Base-by-base conservation (phyloP, 1,139 yeast genomes). In the Sugiyamaella xylanicola region DNA sequence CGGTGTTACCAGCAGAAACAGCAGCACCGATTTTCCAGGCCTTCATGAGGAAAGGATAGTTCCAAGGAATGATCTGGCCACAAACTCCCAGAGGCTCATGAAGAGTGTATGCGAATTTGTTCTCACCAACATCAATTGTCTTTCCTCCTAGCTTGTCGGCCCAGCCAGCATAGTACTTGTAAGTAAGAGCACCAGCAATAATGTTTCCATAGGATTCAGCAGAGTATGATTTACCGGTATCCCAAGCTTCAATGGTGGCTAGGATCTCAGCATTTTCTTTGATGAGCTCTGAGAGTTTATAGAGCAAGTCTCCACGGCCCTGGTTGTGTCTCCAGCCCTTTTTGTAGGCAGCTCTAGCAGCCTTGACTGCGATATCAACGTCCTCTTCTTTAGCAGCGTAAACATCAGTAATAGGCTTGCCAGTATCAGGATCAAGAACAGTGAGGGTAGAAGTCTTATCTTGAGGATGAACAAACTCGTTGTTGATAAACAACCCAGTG, bases 21-120 rank as follows among this genome's bases (percentile, higher is more conserved):
- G 91, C 92, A 56, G 93, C 93, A 58, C 86, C 92, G 59, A 87
- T 77, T 74, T 87, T 87, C 95, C 93, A 87, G 29, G 89, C 74
- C 74, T 85, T 82, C 89, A 87, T 87, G 71, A 87, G 77, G 60
- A 88, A 74, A 61, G 96, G 96, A 82, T 87, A 88, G 74, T 88
- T 88, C 96, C 96, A 88, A 65, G 96, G 95, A 64, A 88, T 86
- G 65, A 87, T 84, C 72, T 85, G 89, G 56, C 92, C 95, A 74
- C 91, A 85, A 54, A 87, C 92, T 67, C 93, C 93, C 63, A 86
- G 72, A 61, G 93, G 91, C 73, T 86, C 92, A 61, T 77, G 74
- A 63, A 75, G 75, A 53, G 80, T 74, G 72, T 82, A 85, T 65
- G 81, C 83, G 70, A 85, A 82, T 73, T 85, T 84, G 61, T 77